Evolutionary conservation across 177 flowering plant species (phyloP).

Genomic region (Telopea speciosissima): DNA sequence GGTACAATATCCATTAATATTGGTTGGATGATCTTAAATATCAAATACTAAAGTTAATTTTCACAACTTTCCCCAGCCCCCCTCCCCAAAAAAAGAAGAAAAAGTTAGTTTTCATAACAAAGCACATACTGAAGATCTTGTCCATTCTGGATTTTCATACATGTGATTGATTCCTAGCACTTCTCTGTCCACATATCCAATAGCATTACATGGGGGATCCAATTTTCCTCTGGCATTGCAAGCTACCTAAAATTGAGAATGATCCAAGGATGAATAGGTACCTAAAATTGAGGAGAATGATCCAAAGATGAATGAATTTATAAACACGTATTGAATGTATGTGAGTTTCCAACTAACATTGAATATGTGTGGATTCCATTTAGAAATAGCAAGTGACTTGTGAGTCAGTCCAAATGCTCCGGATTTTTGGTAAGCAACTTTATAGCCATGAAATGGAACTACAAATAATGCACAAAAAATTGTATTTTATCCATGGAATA

Average conservation of each 20-base stretch:
- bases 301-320: background rate
- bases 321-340: background rate
- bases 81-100: background rate
- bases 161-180: constrained; percentile 68
- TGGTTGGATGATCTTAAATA: constrained; percentile 3
- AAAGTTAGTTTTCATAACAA: background rate
- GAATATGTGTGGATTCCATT: too few relatives aligned
- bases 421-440: too few relatives aligned
- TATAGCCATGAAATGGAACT: too few relatives aligned
- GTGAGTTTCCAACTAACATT: background rate
- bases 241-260: constrained; percentile 34
- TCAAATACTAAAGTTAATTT: background rate
- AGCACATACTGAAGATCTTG: constrained; percentile 55
- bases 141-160: constrained; percentile 86
- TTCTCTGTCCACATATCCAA: constrained; percentile 64
- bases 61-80: too few relatives aligned
- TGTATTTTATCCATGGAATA: background rate
- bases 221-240: constrained; percentile 78
- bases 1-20: constrained; percentile 1
- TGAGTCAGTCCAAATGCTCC: background rate
- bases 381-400: too few relatives aligned
- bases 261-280: background rate
- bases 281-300: background rate
- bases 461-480: background rate
- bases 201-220: constrained; percentile 90